Evolutionary conservation across 2,329 filamentous ascomycete species (phyloP), one percentile per base, ranked within the genome.

Genomic region (Diaporthe caulivora): DNA sequence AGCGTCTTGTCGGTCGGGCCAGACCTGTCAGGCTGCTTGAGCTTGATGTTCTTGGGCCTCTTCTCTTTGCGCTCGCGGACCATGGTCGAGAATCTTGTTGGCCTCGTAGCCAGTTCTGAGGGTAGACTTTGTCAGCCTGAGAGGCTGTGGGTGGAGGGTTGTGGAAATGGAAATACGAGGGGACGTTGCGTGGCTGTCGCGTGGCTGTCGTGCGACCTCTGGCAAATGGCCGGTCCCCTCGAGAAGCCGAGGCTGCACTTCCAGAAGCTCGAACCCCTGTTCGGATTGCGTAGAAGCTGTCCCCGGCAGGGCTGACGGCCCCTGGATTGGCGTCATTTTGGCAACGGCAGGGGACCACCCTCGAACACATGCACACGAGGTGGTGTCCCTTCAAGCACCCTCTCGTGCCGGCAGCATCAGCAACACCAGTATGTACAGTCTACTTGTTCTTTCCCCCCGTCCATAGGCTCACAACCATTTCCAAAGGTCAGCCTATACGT

Each of bases 1-100:
- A 97, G 86, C 0, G 94, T 96, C 81, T 92, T 88, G 55, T 90
- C 87, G 7, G 84, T 84, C 0, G 87, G 92, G 1, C 82, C 88
- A 67, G 90, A 90, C 74, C 92, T 90, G 82, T 95, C 91, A 42
- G 93, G 93, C n/a, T 93, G 91, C 68, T 85, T 83, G 73, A 95
- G 87, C 77, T 91, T 90, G 80, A 94, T 88, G 73, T 87, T 83
- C 76, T 82, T 80, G 55, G 87, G 82, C 60, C 83, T 82, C 77
- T 86, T 83, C 76, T 87, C 83, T 76, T 86, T 88, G 64, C 87
- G 86, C 77, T 87, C 86, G 76, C 83, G 84, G 70, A 84, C 87
- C 88, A 89, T 88, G 62, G 71, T 44, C 9, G 40, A 2, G 70
- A 34, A 15, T 29, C 21, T 53, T 29, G 11, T 47, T 26, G n/a